These are phyloP conservation scores for Tarenaya hassleriana DNA, from an alignment of 345 rosid species.

Conservation along the genomic window DNA sequence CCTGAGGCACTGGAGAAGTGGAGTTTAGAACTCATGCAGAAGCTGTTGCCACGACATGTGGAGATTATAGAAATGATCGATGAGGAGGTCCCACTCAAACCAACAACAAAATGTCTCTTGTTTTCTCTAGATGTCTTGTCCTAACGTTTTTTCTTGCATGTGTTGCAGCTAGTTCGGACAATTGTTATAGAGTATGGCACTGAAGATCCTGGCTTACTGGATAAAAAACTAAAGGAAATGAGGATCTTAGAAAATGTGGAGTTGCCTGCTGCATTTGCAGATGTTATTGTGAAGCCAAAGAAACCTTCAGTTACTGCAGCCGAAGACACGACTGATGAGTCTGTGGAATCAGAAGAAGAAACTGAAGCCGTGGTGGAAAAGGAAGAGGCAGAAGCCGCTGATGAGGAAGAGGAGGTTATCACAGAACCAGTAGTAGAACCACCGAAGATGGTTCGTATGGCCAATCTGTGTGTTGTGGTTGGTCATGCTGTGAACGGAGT, in stretches of 20 bases:
- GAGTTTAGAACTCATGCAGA: slow-evolving; percentile 78
- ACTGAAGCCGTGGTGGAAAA: slow-evolving; percentile 19
- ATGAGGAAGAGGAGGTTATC: slow-evolving; percentile 32
- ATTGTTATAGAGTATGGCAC: slow-evolving; percentile 60
- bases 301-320: slow-evolving; percentile 23
- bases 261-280: slow-evolving; percentile 54
- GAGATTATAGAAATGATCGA: slow-evolving; percentile 80
- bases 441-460: slow-evolving; percentile 61
- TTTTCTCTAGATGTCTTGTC: slow-evolving; percentile 4
- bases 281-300: slow-evolving; percentile 52
- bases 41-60: slow-evolving; percentile 67
- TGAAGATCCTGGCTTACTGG: slow-evolving; percentile 42
- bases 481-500: slow-evolving; percentile 79
- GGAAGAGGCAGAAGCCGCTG: slow-evolving; percentile 17
- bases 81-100: slow-evolving; percentile 53
- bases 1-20: slow-evolving; percentile 90
- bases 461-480: slow-evolving; percentile 57
- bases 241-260: slow-evolving; percentile 74
- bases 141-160: slow-evolving; percentile 17
- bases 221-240: slow-evolving; percentile 61
- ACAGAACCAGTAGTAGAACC: slow-evolving; percentile 33
- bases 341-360: slow-evolving; percentile 29
- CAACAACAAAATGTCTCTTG: slow-evolving; percentile 15
- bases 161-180: slow-evolving; percentile 46
- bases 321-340: slow-evolving; percentile 26